These are phyloP conservation scores for Tricholoma terreum DNA, from an alignment of 768 basidiomycete genomes.

Conservation along the genomic window DNA sequence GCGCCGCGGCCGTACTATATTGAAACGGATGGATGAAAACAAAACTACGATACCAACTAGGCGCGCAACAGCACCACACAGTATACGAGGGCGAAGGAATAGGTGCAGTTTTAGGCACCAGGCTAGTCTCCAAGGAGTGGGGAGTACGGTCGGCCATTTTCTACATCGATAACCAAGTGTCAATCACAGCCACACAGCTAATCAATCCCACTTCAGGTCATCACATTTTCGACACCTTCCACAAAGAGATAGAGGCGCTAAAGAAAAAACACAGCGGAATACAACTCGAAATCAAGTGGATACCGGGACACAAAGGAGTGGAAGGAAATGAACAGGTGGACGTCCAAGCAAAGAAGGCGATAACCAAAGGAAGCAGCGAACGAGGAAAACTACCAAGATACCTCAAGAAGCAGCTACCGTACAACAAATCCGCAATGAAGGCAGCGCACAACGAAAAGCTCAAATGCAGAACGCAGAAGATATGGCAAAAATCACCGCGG, in stretches of 20 bases:
- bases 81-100: slow-evolving; percentile 17
- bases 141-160: neutral
- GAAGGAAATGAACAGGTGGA: slow-evolving; percentile 11
- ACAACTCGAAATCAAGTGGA: slow-evolving; percentile 5
- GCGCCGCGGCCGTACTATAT: slow-evolving; percentile 19
- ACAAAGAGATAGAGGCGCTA: neutral
- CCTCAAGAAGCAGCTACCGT: neutral
- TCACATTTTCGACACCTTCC: slow-evolving; percentile 3
- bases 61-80: slow-evolving; percentile 10
- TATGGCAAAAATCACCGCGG: no score
- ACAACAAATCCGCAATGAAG: slow-evolving; percentile 4
- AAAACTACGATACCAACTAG: slow-evolving; percentile 4
- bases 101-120: slow-evolving; percentile 12
- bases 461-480: neutral
- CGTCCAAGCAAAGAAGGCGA: slow-evolving; percentile 12
- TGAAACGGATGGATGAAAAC: neutral
- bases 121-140: slow-evolving; percentile 4
- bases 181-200: slow-evolving; percentile 2
- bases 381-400: neutral
- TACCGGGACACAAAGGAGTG: slow-evolving; percentile 11
- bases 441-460: neutral
- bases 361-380: neutral
- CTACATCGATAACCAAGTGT: slow-evolving; percentile 21
- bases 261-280: neutral
- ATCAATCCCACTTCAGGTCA: neutral